Evolutionary conservation across 2,329 filamentous ascomycete genomes (phyloP).

Genomic region (Setomelanomma holmii): DNA sequence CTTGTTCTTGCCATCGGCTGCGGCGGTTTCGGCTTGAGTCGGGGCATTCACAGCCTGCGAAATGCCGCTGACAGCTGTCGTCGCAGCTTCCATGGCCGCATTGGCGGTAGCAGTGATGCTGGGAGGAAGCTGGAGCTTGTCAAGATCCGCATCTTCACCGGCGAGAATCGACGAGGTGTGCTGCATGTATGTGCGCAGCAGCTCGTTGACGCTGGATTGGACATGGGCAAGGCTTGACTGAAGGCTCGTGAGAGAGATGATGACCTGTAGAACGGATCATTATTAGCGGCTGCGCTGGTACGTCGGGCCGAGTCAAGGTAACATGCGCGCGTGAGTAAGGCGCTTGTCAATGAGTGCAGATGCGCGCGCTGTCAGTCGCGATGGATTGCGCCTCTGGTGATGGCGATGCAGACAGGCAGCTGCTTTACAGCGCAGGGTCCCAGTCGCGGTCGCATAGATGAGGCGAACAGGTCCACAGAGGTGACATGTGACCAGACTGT

Average conservation of each 20-base stretch:
- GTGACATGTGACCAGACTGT: conserved; percentile 2
- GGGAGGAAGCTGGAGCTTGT: conserved; percentile 53
- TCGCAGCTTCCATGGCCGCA: conserved; percentile 37
- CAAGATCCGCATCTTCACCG: conserved; percentile 43
- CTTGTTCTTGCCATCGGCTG: conserved; percentile 41
- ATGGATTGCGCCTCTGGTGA: conserved; percentile 9
- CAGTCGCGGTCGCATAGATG: conserved; percentile 30
- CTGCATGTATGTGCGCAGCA: conserved; percentile 84
- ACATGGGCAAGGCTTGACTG: conserved; percentile 60
- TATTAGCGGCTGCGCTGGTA: background rate
- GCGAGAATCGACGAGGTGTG: conserved; percentile 82
- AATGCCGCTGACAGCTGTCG: conserved; percentile 29
- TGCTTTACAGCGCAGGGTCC: no score
- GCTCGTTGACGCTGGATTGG: conserved; percentile 71
- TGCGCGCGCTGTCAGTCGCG: conserved; percentile 19
- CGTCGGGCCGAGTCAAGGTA: no score
- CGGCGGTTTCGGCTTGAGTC: conserved; percentile 14
- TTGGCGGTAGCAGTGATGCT: conserved; percentile 47
- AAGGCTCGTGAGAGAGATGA: conserved; percentile 78
- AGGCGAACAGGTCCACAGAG: conserved; percentile 25
- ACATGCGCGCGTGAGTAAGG: conserved; percentile 8
- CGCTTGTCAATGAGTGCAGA: no score
- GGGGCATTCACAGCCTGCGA: conserved; percentile 24
- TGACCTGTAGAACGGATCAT: conserved; percentile 62
- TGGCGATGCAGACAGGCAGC: conserved; percentile 11